Evolutionary conservation across 805 yeast species (phyloP), one percentile per base, ranked within the genome.

Genomic region (Teunomyces gatunensis): DNA sequence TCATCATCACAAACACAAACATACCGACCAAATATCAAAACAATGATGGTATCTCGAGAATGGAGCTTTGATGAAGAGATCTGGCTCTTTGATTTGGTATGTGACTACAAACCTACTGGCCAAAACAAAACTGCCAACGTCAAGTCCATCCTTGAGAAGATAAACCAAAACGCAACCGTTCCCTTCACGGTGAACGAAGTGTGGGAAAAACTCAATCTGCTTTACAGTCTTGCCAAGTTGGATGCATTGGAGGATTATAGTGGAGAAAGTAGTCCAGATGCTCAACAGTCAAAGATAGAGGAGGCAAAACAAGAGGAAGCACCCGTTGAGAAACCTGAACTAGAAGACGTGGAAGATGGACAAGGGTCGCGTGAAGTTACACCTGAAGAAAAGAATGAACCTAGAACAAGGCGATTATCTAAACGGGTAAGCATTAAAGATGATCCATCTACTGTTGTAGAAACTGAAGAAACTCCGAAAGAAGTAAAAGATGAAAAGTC

Each of bases 61-160:
- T 87, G 94, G 92, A 67, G 73, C 12, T 58, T 74, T 2, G 82
- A 79, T 39, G 85, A 84, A 48, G 91, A 87, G 57, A 79, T 81
- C 29, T 71, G 74, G 50, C 72, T 87, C 21, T 78, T 85, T 54
- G 69, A 79, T 46, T 78, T 87, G 43, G 72, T 84, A 1, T 80
- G 89, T 53, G 82, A 78, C 55, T 75, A 72, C 66, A 84, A 83
- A 60, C 94, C 94, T 0, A 84, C 83, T 0, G 95, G 95, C 1
- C 58, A 61, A 28, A 57, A 69, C 45, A 75, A 72, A 45, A 73
- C 75, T 47, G 66, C 68, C 55, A 69, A 77, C 50, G 63, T 78
- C 67, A 61, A 60, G 30, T 57, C 66, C 54, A 66, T 81, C 63
- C 48, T 76, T 59, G 62, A 70, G 52, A 55, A 66, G 43, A 60